Evolutionary conservation across 495 filamentous ascomycete genomes (phyloP).

Genomic region (Gamarada debralockiae): DNA sequence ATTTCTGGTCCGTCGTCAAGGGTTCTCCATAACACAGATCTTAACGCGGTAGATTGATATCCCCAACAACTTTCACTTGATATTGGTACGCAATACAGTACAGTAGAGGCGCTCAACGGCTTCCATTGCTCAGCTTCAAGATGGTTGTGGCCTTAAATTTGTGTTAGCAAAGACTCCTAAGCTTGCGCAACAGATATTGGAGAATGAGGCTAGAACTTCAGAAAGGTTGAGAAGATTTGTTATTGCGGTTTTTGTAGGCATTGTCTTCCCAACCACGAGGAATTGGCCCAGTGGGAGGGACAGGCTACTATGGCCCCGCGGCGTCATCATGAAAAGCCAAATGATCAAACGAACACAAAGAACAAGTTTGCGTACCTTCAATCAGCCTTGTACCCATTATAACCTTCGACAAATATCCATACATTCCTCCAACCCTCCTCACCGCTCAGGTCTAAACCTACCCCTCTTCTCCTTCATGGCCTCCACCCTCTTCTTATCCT

Average conservation of each 20-base stretch:
- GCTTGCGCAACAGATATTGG: no score
- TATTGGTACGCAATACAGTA: no score
- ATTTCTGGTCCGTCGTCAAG: no score
- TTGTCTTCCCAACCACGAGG: constrained; percentile 9
- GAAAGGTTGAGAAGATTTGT: constrained; percentile 32
- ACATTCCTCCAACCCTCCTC: constrained; percentile 1
- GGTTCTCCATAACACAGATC: no score
- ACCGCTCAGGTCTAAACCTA: constrained; percentile 49
- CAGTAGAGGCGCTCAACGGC: no score
- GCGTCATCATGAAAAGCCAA: constrained; percentile 23
- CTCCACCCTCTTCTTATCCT: constrained; percentile 58
- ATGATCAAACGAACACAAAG: neutral
- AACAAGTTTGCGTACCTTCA: constrained; percentile 10
- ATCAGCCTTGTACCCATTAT: neutral
- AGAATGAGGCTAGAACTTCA: constrained; percentile 12
- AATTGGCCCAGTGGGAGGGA: constrained; percentile 12
- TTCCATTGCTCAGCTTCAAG: no score
- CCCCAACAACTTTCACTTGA: no score
- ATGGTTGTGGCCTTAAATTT: no score
- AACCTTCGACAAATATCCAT: neutral
- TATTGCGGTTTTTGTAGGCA: constrained; percentile 32
- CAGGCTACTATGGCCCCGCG: constrained; percentile 30
- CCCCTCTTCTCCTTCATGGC: constrained; percentile 58
- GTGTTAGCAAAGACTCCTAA: no score
- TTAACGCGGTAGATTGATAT: no score